These are phyloP conservation scores for Phytopythium mirpurense DNA, from an alignment of 352 stramenopile genomes.

Conservation along the genomic window DNA sequence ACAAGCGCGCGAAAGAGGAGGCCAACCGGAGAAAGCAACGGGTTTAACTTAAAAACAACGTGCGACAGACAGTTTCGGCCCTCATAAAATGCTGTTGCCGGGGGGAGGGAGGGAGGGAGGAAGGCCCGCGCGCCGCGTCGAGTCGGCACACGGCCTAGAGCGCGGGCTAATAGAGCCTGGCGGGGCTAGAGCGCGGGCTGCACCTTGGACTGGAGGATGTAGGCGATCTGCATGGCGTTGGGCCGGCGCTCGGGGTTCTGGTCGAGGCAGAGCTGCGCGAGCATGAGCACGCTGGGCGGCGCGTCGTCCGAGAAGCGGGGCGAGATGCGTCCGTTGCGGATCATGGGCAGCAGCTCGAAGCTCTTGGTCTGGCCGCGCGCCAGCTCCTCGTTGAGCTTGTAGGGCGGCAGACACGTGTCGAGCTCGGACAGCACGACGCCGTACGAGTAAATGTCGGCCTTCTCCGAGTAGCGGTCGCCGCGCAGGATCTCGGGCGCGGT, in stretches of 20 bases:
- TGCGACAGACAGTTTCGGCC: no score
- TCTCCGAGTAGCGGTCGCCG: conserved; percentile 85
- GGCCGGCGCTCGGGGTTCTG: conserved; percentile 11
- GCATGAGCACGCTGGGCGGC: conserved; percentile 9
- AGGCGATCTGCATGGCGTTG: conserved; percentile 12
- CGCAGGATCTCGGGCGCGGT: conserved; percentile 83
- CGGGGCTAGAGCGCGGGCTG: conserved; percentile 1
- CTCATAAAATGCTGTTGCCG: no score
- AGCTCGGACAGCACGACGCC: conserved; percentile 83
- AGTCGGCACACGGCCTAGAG: no score
- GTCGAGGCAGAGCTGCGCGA: conserved; percentile 18
- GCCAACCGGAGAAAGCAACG: no score
- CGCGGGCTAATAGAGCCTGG: no score
- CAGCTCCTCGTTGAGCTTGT: conserved; percentile 8
- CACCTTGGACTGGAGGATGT: conserved; percentile 10
- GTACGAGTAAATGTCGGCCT: conserved; percentile 86
- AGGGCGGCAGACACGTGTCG: conserved; percentile 20
- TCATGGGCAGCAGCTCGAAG: conserved; percentile 9
- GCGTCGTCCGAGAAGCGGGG: conserved; percentile 9
- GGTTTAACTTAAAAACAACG: no score
- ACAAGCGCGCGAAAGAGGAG: no score
- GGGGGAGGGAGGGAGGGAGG: no score
- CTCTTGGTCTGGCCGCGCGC: conserved; percentile 8
- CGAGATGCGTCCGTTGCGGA: conserved; percentile 15
- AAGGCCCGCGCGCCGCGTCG: no score